A percentile compares a stretch with the other conserved stretches of the same genome.
phyloP scores from a whole-genome alignment of 2,329 filamentous ascomycete species.

The Aureobasidium sp. region DNA sequence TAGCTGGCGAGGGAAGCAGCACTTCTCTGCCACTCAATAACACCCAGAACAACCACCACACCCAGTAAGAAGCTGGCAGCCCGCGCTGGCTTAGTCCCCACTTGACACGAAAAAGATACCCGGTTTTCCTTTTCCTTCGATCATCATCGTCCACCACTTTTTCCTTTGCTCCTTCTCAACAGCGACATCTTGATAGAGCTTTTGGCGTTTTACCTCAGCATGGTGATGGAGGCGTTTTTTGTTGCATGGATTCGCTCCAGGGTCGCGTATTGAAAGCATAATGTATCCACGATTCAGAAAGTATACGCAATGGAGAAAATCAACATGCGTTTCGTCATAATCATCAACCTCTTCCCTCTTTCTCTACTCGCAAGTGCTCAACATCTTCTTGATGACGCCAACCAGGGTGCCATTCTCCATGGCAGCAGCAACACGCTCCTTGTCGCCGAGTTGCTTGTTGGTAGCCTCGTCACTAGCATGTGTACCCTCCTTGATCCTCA shows the following conservation, averaged over 20 bases:
- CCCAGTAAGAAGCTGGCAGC: neutral
- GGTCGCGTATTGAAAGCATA: constrained; percentile 3
- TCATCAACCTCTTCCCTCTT: neutral
- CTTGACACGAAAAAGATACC: constrained; percentile 8
- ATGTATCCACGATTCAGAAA: neutral
- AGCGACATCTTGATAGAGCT: neutral
- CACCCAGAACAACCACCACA: neutral
- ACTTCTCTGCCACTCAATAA: neutral
- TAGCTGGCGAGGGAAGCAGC: constrained; percentile 8
- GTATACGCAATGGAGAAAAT: neutral
- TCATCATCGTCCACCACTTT: neutral
- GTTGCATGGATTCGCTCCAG: neutral
- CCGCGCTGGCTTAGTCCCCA: neutral
- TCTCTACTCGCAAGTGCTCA: constrained; percentile 39
- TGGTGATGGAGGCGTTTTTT: neutral
- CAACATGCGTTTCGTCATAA: constrained; percentile 5
- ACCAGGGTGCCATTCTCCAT: constrained; percentile 88
- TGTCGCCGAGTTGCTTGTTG: constrained; percentile 93
- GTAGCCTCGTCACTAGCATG: constrained; percentile 92
- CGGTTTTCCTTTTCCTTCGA: neutral
- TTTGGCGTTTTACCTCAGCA: neutral
- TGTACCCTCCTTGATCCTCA: constrained; percentile 91
- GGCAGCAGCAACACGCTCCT: constrained; percentile 90
- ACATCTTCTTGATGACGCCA: constrained; percentile 86
- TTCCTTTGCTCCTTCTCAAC: neutral